Evolutionary conservation across 768 basidiomycete species (phyloP).

Genomic region (Suillus sp.): DNA sequence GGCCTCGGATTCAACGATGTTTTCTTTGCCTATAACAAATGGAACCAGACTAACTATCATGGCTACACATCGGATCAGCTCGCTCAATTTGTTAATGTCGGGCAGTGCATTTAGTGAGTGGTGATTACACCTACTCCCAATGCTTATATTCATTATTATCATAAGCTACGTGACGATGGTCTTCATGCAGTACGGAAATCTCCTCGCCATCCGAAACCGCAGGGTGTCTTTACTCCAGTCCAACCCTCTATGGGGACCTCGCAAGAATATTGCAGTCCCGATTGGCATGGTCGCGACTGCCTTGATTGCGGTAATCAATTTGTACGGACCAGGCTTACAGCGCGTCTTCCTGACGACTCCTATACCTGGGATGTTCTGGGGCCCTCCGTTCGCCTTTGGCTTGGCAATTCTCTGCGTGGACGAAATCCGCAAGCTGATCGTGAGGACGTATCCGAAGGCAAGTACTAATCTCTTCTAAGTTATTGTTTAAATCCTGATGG

Average conservation of each 20-base stretch:
- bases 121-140: neutral
- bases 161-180: conserved; percentile 50
- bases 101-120: conserved; percentile 50
- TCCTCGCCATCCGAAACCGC: conserved; percentile 47
- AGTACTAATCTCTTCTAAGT: conserved; percentile 3
- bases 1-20: conserved; percentile 40
- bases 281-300: conserved; percentile 42
- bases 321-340: conserved; percentile 49
- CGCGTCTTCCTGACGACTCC: conserved; percentile 43
- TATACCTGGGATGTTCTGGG: conserved; percentile 52
- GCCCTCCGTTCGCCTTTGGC: conserved; percentile 47
- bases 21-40: conserved; percentile 44
- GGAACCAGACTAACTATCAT: conserved; percentile 40
- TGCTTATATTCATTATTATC: neutral
- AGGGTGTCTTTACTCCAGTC: conserved; percentile 45
- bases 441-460: conserved; percentile 46
- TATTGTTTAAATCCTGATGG: conserved; percentile 15
- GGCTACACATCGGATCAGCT: conserved; percentile 35
- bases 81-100: conserved; percentile 38
- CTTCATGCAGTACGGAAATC: conserved; percentile 44
- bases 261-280: conserved; percentile 42
- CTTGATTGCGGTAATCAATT: conserved; percentile 44
- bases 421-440: conserved; percentile 47
- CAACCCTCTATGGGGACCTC: conserved; percentile 50
- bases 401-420: conserved; percentile 43